A percentile compares a stretch with the other conserved stretches of the same genome.
Conservation (phyloP, 352 stramenopile species). For the Phytophthora europaea region DNA sequence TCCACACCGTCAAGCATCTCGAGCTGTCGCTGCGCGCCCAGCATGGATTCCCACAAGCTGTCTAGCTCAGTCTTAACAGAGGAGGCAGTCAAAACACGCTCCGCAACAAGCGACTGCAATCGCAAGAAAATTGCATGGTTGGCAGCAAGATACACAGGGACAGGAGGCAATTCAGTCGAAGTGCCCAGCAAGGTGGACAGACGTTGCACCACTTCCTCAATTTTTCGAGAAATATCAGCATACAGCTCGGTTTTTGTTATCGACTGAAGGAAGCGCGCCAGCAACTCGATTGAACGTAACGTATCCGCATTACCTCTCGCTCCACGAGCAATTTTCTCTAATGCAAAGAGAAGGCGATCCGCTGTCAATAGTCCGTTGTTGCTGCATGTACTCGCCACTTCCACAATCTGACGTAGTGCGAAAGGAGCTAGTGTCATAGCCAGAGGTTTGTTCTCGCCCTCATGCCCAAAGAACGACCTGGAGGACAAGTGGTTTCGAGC, state of each 20-base stretch:
- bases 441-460: constrained; percentile 25
- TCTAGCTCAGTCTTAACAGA: constrained; percentile 40
- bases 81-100: constrained; percentile 7
- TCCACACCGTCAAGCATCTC: constrained; percentile 68
- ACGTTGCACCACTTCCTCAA: constrained; percentile 21
- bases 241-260: constrained; percentile 63
- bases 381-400: constrained; percentile 49
- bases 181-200: constrained; percentile 29
- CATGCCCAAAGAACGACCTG: constrained; percentile 53
- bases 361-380: constrained; percentile 42
- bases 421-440: constrained; percentile 63
- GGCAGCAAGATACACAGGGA: constrained; percentile 57
- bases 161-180: constrained; percentile 35
- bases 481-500: constrained; percentile 61
- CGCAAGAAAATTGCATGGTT: constrained; percentile 63
- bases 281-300: constrained; percentile 42
- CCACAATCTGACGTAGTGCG: constrained; percentile 61
- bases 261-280: constrained; percentile 64
- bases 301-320: constrained; percentile 11
- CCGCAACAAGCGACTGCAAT: constrained; percentile 35
- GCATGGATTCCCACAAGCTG: constrained; percentile 48
- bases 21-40: constrained; percentile 51
- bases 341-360: constrained; percentile 62
- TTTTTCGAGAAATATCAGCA: constrained; percentile 35
- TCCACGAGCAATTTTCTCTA: constrained; percentile 66